Evolutionary conservation across 2,329 filamentous ascomycete species (phyloP).

Genomic region (Canariomyces notabilis): DNA sequence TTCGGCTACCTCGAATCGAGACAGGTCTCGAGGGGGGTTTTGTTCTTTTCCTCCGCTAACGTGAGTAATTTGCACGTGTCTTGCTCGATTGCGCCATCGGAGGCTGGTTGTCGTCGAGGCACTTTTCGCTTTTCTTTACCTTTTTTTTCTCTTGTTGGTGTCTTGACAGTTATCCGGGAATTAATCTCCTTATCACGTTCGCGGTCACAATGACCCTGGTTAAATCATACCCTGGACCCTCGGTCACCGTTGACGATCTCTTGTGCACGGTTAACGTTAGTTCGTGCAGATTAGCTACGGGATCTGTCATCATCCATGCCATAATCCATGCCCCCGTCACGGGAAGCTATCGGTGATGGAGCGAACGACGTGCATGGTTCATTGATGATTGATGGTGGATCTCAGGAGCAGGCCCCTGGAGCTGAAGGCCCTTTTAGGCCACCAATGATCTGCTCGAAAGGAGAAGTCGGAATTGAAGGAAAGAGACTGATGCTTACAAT

Average conservation of each 20-base stretch:
- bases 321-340: slow-evolving; percentile 17
- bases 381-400: too few relatives aligned
- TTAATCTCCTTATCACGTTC: slow-evolving; percentile 15
- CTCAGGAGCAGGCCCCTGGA: neutral
- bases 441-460: slow-evolving; percentile 2
- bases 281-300: neutral
- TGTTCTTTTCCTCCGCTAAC: neutral
- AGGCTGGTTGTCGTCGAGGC: slow-evolving; percentile 5
- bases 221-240: neutral
- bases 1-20: neutral
- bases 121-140: neutral
- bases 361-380: slow-evolving; percentile 17
- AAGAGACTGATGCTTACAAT: too few relatives aligned
- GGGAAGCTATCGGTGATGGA: slow-evolving; percentile 22
- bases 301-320: slow-evolving; percentile 12
- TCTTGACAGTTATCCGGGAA: neutral
- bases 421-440: slow-evolving; percentile 4
- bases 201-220: neutral
- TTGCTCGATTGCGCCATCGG: slow-evolving; percentile 10
- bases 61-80: slow-evolving; percentile 6
- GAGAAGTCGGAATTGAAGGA: neutral
- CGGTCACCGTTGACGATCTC: slow-evolving; percentile 5
- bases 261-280: neutral
- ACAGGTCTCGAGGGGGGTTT: neutral
- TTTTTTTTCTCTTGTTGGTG: slow-evolving; percentile 3